These are phyloP conservation scores for Nissolia schottii DNA, from an alignment of 306 rosid species.

Conservation along the genomic window DNA sequence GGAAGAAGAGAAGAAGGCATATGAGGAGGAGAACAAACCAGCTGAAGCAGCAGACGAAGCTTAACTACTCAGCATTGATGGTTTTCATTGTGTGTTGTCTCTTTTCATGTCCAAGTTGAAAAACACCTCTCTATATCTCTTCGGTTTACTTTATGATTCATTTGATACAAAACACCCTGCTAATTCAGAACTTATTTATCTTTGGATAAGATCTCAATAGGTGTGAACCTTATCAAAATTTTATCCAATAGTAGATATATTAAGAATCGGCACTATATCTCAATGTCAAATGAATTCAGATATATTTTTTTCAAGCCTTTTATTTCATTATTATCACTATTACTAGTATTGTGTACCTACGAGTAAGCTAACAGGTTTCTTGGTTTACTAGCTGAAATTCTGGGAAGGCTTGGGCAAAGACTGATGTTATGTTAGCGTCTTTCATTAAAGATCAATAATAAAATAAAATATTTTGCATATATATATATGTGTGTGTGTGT, in stretches of 20 bases:
- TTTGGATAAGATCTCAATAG: no score
- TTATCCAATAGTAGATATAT: no score
- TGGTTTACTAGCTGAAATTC: no score
- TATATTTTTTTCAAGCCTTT: no score
- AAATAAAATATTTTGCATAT: no score
- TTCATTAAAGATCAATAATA: not conserved
- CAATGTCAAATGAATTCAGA: no score
- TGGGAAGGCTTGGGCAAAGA: not conserved
- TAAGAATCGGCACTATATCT: no score
- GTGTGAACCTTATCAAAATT: no score
- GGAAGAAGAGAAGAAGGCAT: conserved; percentile 15
- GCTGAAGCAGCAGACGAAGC: conserved; percentile 14
- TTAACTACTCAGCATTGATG: not conserved
- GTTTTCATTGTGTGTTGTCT: no score
- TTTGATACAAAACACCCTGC: no score
- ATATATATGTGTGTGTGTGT: no score
- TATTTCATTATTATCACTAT: not conserved
- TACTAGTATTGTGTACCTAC: not conserved
- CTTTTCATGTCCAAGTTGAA: conserved; percentile 32
- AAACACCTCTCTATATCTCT: not conserved
- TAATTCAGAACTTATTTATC: no score
- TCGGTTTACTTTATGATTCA: not conserved
- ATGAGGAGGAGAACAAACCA: conserved; percentile 27
- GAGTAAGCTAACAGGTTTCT: not conserved
- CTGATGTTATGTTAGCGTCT: not conserved